Conservation (phyloP, 2,329 filamentous ascomycete genomes). For the Cordyceps cateniannulata region DNA sequence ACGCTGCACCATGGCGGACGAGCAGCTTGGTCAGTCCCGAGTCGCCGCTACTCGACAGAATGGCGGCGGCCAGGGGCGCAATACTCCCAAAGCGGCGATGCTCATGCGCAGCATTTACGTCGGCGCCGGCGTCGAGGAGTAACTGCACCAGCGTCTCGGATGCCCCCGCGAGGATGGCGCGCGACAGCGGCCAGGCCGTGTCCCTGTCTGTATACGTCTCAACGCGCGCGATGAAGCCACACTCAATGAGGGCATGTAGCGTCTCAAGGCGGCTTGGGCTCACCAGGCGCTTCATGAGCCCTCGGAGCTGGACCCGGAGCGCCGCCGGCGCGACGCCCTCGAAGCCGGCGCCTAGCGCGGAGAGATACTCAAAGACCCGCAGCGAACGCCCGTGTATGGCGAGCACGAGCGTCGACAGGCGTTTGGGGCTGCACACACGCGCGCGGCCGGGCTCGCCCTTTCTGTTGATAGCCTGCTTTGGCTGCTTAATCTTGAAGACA, state of each 20-base stretch:
- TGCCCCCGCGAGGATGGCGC: conserved; percentile 1
- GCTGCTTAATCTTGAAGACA: neutral
- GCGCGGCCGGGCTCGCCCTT: neutral
- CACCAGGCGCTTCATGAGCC: neutral
- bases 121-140: neutral
- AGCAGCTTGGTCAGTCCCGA: neutral
- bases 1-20: neutral
- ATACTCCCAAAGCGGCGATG: neutral
- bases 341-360: neutral
- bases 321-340: neutral
- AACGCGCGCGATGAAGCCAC: neutral
- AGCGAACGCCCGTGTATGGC: neutral
- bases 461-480: neutral
- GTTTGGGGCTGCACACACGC: neutral
- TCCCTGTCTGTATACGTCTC: neutral
- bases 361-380: neutral
- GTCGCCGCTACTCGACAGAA: neutral
- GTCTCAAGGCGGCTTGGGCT: neutral
- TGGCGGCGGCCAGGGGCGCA: neutral
- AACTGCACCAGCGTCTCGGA: neutral
- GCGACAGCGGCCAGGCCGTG: neutral
- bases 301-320: neutral
- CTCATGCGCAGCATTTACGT: neutral
- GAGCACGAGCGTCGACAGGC: neutral
- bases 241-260: neutral